Base-by-base conservation (phyloP, 305 asterid species). In the Solanum hybrid region DNA sequence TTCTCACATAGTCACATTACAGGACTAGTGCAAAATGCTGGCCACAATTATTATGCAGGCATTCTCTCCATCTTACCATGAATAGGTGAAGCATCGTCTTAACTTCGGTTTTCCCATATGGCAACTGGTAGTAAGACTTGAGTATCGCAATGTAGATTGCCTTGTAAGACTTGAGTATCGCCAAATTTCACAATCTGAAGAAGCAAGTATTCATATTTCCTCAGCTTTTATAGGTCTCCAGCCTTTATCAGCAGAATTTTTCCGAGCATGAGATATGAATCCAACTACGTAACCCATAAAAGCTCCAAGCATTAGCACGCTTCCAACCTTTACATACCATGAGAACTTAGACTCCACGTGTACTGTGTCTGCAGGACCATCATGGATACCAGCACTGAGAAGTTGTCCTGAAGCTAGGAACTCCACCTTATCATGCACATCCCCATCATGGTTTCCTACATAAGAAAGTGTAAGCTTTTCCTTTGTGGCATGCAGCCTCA, bases 381-480 rank as follows among this genome's bases (percentile, higher is more conserved):
- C 91, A 66, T 27, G 86, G 34, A 10, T 42, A 34, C 24, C 90
- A 80, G 94, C 95, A 35, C 80, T 93, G 37, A 91, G 86, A 88
- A 71, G 93, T 80, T 89, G 95, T 40, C 96, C 97, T 0, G 99
- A 94, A 42, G 98, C 98, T 94, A 91, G 42, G 86, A 97, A 95
- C 92, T 94, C 98, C 86, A 97, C 97, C 80, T 5, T 87, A 88
- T 96, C 99, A 71, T 97, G 99, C 85, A 94, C 98, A 90, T 94
- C 94, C 0, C 98, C 99, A 7, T 97, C 99, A 86, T 97, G 98
- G 87, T 97, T 97, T 86, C 99, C 99, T 27, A 97, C 94, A 64
- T 94, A 97, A 22, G 94, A 95, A 69, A 97, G 71, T 5, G 89
- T 89, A 3, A 96, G 96, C 86, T 93, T 96, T 91, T 96, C 90